Evolutionary conservation across 495 filamentous ascomycete species (phyloP).

Genomic region (Amniculicola lignicola): DNA sequence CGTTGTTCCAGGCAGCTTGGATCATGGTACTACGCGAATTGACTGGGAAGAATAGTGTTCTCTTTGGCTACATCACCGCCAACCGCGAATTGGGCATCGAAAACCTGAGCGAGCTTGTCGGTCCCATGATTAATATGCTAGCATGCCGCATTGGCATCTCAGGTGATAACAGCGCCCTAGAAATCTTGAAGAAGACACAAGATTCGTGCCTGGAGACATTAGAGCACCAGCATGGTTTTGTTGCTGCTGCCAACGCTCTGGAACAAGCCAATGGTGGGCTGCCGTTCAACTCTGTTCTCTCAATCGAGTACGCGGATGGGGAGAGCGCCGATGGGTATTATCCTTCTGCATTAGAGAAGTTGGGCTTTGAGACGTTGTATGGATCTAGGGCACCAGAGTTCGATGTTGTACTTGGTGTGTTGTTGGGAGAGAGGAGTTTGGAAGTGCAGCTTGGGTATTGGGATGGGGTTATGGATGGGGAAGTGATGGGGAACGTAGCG

Average conservation of each 20-base stretch:
- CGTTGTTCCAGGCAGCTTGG: slow-evolving; percentile 24
- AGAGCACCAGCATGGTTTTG: slow-evolving; percentile 9
- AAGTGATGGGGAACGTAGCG: slow-evolving; percentile 51
- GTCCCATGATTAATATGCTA: slow-evolving; percentile 46
- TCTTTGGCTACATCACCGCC: slow-evolving; percentile 30
- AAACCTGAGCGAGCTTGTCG: slow-evolving; percentile 48
- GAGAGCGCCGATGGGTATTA: slow-evolving; percentile 7
- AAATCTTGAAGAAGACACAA: slow-evolving; percentile 6
- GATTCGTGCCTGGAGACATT: slow-evolving; percentile 8
- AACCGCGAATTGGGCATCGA: slow-evolving; percentile 48
- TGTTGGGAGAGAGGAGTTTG: slow-evolving; percentile 18
- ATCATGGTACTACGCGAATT: slow-evolving; percentile 13
- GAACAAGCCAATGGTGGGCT: slow-evolving; percentile 6
- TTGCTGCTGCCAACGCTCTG: slow-evolving; percentile 2
- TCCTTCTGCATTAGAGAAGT: not conserved
- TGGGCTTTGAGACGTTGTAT: slow-evolving; percentile 6
- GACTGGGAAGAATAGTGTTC: slow-evolving; percentile 8
- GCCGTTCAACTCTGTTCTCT: slow-evolving; percentile 12
- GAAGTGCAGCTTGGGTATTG: slow-evolving; percentile 25
- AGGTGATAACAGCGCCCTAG: not conserved
- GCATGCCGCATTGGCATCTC: slow-evolving; percentile 34
- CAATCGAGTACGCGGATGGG: slow-evolving; percentile 13
- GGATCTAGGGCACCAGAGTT: slow-evolving; percentile 15
- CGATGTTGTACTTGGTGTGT: slow-evolving; percentile 25
- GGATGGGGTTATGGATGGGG: slow-evolving; percentile 45